Evolutionary conservation across 2,329 filamentous ascomycete genomes (phyloP).

Genomic region (Xylariaceae sp.): DNA sequence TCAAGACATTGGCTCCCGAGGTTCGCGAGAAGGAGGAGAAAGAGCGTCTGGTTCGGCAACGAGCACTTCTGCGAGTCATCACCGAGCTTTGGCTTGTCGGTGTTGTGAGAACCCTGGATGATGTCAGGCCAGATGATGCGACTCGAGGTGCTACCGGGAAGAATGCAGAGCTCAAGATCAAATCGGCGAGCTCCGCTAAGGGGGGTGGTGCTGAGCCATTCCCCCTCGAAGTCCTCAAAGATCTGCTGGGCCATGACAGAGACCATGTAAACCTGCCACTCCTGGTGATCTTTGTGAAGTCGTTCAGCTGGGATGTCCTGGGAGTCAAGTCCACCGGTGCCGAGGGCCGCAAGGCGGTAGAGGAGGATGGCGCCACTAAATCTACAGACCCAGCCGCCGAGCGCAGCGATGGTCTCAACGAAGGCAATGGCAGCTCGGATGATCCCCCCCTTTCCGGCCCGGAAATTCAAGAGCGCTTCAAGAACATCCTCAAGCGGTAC

Average conservation of each 20-base stretch:
- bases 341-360: conserved; percentile 76
- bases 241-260: conserved; percentile 85
- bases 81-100: conserved; percentile 95
- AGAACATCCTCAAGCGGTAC: conserved; percentile 76
- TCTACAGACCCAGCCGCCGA: conserved; percentile 35
- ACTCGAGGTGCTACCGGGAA: conserved; percentile 57
- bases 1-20: conserved; percentile 74
- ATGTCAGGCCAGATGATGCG: conserved; percentile 57
- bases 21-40: conserved; percentile 93
- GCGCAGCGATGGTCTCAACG: conserved; percentile 44
- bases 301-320: conserved; percentile 91
- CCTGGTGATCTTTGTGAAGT: conserved; percentile 91
- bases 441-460: conserved; percentile 69
- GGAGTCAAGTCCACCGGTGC: conserved; percentile 65
- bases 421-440: conserved; percentile 36
- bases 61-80: conserved; percentile 78
- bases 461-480: conserved; percentile 79
- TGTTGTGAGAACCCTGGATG: conserved; percentile 71
- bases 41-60: conserved; percentile 78
- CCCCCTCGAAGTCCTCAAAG: conserved; percentile 94
- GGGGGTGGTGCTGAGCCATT: conserved; percentile 78
- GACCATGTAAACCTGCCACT: conserved; percentile 88
- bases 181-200: conserved; percentile 46
- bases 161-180: conserved; percentile 50
- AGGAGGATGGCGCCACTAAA: conserved; percentile 67